Base-by-base conservation (phyloP, 2,329 filamentous ascomycete genomes). In the Ascochyta rabiei region DNA sequence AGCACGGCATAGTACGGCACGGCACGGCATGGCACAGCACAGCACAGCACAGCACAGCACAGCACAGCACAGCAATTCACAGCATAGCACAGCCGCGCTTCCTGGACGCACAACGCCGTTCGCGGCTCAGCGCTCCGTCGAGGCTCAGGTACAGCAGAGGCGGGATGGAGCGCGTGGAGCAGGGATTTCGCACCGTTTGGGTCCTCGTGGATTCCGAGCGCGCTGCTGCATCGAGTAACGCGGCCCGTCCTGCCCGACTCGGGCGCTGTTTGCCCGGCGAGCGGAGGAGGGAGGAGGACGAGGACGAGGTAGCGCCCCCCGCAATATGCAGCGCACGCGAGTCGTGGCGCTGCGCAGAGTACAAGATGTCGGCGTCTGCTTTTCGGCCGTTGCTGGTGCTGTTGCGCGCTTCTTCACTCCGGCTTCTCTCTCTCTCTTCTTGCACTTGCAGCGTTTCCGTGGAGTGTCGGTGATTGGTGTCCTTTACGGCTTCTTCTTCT, bases 171-270 rank as follows among this genome's bases (percentile, higher is more conserved):
- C 7, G 15, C n/a, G n/a, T 2, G n/a, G 1, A 18, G n/a, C n/a
- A n/a, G n/a, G 31, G 31, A 34, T 18, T 34, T 34, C n/a, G 31
- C 31, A 18, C 31, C 31, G 16, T 16, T 34, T 15, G 16, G 6
- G 3, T 2, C 15, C 15, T 16, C n/a, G 6, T 34, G 31, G 15
- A 10, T 15, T 21, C 28, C 28, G 28, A 34, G n/a, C n/a, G 6
- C 8, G 31, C 31, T 13, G 10, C 31, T 34, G 31, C 15, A 34
- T 49, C 31, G 8, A 63, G 61, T 56, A 63, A 53, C 34, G 35
- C 59, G 61, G 61, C 33, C 62, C 64, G 62, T 33, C 53, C 39
- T 66, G 53, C 64, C 53, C 45, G 26, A n/a, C 44, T 59, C 50
- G 61, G 62, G 46, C 23, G 7, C 30, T 18, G 38, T 48, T 54